Base-by-base conservation (phyloP, 345 rosid species). In the Eucalyptus microcorys region DNA sequence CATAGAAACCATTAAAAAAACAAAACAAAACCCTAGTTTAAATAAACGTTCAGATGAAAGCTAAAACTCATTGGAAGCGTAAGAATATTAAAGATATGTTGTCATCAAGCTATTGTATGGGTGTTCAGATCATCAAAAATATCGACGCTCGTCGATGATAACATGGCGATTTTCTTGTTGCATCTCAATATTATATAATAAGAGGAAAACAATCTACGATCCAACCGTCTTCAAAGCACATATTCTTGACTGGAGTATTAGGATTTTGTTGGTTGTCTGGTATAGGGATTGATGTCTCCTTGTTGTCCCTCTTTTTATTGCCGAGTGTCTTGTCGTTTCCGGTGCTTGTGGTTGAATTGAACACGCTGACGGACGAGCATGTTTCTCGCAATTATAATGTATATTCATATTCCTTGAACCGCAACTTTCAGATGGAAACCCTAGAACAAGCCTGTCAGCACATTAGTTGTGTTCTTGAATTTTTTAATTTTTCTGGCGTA, bases 101-200 rank as follows among this genome's bases (percentile, higher is more conserved):
- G 94, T 91, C 91, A 86, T 27, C 50, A 66, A 92, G 87, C 87
- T 92, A 90, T 89, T 94, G 93, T 87, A 91, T 83, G 86, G 92
- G 89, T 86, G 90, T 89, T 91, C 64, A 86, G 34, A 89, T 57
- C 95, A 91, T 94, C 76, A 86, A 48, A 92, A 89, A 64, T 87
- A 95, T 93, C 95, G 95, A 93, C 47, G 52, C 68, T 87, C 81
- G 66, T 90, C 93, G 95, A 88, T 91, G 40, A 89, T 88, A 88
- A 92, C 94, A 14, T 89, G 68, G 95, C 40, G 4, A 81, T 83
- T 14, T 9, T 24, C 87, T 92, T 92, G 84, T 76, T 76, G 47
- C 16, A 14, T 76, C 84, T 40, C 91, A 90, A 88, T 42, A 61
- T 32, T 27, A 80, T 87, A 7, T 66, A 27, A 26, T 52, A 57